Base-by-base conservation (phyloP, 169 alveolate genomes). In the Eimeria praecox region DNA sequence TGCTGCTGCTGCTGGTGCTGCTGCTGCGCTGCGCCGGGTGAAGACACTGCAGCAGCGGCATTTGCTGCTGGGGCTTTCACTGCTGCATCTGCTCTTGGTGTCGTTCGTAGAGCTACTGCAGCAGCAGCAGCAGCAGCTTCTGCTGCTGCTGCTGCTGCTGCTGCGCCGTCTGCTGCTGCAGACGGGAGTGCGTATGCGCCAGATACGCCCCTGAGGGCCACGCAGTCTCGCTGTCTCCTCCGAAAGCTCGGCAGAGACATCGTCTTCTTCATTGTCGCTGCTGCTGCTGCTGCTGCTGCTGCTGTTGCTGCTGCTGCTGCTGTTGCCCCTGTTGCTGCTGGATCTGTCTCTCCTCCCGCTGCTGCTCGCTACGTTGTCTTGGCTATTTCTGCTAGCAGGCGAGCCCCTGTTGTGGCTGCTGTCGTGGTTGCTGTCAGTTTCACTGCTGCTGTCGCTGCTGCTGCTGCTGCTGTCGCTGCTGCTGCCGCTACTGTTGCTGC, bases 231-330 rank as follows among this genome's bases (percentile, higher is more conserved):
- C 59, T 9, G 40, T 44, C 30, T 77, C 87, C 59, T 44, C 87
- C 35, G 59, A 38, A 30, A 77, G 59, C 35, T 77, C 87, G 8
- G 20, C 52, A 42, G 30, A 18, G 12, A 14, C 18, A 24, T 77
- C 56, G 56, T 77, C 87, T 24, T 38, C 54, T 30, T 20, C 54
- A 44, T 62, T 40, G 62, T 20, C 27, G 59, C 87, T 40, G 87
- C 87, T 77, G 56, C 87, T 77, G 87, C 35, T 77, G 87, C 87
- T 42, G 62, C 35, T 44, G 87, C 87, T 77, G 87, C 87, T 42
- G 59, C 24, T 38, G 49, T 46, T 16, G 33, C 59, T 77, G 52
- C 62, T 77, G 62, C 59, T 77, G 33, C 59, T 77, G 52, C 62
- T 77, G 62, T 30, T 77, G 56, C 59, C 44, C 10, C 80, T 30